Conservation (phyloP, 176 grass and related monocot genomes). For the Luzula sylvatica region DNA sequence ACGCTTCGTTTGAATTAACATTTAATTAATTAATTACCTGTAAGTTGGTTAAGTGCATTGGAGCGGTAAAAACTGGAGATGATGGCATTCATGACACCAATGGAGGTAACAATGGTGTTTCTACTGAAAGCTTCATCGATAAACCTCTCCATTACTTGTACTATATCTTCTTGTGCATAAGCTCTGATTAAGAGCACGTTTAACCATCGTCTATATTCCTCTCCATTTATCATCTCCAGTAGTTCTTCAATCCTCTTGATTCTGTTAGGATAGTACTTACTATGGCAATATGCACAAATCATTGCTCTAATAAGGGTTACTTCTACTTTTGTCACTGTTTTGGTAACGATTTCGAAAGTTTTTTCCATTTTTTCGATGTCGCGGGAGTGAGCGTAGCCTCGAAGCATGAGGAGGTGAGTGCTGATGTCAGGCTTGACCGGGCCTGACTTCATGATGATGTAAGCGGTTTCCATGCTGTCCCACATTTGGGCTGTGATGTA, state of each 20-base stretch:
- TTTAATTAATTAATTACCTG: conserved; percentile 5
- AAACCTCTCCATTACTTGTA: conserved; percentile 62
- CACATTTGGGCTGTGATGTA: conserved; percentile 79
- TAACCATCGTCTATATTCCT: conserved; percentile 68
- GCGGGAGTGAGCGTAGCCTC: conserved; percentile 57
- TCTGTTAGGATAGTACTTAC: conserved; percentile 27
- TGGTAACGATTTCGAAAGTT: conserved; percentile 38
- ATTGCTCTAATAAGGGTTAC: conserved; percentile 47
- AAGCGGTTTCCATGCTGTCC: conserved; percentile 62
- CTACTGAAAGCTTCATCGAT: conserved; percentile 52
- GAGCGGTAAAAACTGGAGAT: conserved; percentile 51
- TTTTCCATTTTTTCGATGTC: conserved; percentile 72
- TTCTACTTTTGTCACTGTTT: conserved; percentile 26
- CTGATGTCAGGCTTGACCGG: conserved; percentile 42
- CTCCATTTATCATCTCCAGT: conserved; percentile 39
- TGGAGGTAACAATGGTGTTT: conserved; percentile 41
- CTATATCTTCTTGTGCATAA: conserved; percentile 57
- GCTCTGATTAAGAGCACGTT: conserved; percentile 74
- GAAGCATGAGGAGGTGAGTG: conserved; percentile 69
- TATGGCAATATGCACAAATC: conserved; percentile 79
- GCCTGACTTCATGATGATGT: conserved; percentile 38
- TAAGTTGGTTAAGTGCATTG: conserved; percentile 50
- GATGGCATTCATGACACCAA: conserved; percentile 41
- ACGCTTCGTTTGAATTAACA: neutral
- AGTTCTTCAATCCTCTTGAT: conserved; percentile 63